Evolutionary conservation across 1,284 basidiomycete genomes (phyloP).

Genomic region (Ustilago vetiveriae): DNA sequence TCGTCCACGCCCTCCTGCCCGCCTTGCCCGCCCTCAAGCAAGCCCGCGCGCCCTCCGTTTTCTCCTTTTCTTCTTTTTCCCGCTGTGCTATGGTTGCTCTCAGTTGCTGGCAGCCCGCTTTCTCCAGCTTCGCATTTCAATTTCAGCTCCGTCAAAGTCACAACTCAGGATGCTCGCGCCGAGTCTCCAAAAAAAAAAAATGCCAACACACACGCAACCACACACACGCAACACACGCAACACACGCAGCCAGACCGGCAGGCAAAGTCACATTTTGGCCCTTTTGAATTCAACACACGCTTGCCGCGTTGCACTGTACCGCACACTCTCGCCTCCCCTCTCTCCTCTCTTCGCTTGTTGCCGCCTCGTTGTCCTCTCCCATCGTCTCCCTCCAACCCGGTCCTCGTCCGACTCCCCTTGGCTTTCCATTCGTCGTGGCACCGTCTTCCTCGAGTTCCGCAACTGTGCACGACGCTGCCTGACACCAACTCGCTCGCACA

Average conservation of each 20-base stretch:
- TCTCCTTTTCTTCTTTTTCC: background rate
- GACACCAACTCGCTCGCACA: too few relatives aligned
- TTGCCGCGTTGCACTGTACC: conserved; percentile 3
- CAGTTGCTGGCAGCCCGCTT: too few relatives aligned
- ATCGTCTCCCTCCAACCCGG: too few relatives aligned
- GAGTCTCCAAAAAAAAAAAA: too few relatives aligned
- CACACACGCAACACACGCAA: conserved; percentile 7
- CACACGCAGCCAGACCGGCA: background rate
- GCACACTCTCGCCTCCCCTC: background rate
- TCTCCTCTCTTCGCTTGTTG: background rate
- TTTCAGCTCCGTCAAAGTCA: too few relatives aligned
- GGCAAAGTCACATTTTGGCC: conserved; percentile 5
- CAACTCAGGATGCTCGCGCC: too few relatives aligned
- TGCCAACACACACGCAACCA: conserved; percentile 2
- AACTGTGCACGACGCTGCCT: too few relatives aligned
- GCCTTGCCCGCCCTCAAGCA: background rate
- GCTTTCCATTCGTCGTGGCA: background rate
- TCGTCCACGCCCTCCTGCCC: background rate
- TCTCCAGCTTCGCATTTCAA: too few relatives aligned
- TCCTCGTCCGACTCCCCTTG: background rate
- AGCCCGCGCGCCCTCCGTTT: background rate
- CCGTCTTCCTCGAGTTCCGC: background rate
- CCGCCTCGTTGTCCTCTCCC: background rate
- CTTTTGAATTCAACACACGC: conserved; percentile 2
- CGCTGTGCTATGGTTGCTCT: background rate